Conservation (phyloP, 1,284 basidiomycete species). For the Omphalotus olearius region DNA sequence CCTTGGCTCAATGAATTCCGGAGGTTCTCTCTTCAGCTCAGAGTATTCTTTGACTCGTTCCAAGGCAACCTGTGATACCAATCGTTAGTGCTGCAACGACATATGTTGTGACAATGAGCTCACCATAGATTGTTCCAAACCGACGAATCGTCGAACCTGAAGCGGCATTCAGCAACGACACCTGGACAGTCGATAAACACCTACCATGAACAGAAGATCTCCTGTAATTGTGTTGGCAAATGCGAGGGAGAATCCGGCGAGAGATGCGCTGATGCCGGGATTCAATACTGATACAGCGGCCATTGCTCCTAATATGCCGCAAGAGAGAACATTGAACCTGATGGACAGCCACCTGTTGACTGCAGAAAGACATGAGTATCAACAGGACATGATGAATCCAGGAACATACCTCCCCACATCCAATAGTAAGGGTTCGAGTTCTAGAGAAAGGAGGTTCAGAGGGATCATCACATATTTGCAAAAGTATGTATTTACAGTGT, state of each 20-base stretch:
- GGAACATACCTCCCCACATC: slow-evolving; percentile 74
- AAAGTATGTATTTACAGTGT: slow-evolving; percentile 52
- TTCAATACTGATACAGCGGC: slow-evolving; percentile 66
- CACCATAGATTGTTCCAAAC: slow-evolving; percentile 90
- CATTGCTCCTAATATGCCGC: slow-evolving; percentile 68
- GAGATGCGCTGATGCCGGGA: slow-evolving; percentile 69
- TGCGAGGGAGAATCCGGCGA: slow-evolving; percentile 82
- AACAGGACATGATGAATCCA: slow-evolving; percentile 2
- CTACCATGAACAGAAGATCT: slow-evolving; percentile 59
- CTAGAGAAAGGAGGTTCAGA: slow-evolving; percentile 27
- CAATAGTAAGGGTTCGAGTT: slow-evolving; percentile 81
- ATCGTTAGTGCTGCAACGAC: slow-evolving; percentile 4
- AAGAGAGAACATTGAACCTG: slow-evolving; percentile 81
- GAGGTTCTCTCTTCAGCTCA: slow-evolving; percentile 70
- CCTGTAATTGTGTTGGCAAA: slow-evolving; percentile 75
- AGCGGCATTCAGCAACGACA: neutral
- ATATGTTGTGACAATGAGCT: slow-evolving; percentile 15
- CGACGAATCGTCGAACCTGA: slow-evolving; percentile 67
- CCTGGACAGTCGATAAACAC: slow-evolving; percentile 5
- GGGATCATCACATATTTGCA: neutral
- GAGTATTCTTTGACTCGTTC: slow-evolving; percentile 92
- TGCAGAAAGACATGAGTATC: slow-evolving; percentile 21
- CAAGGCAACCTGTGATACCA: slow-evolving; percentile 67
- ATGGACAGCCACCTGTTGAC: slow-evolving; percentile 80
- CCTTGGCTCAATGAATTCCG: slow-evolving; percentile 84